A percentile compares a stretch with the other conserved stretches of the same genome.
Conservation (phyloP, 129 eudicot species). For the Dittrichia graveolens region DNA sequence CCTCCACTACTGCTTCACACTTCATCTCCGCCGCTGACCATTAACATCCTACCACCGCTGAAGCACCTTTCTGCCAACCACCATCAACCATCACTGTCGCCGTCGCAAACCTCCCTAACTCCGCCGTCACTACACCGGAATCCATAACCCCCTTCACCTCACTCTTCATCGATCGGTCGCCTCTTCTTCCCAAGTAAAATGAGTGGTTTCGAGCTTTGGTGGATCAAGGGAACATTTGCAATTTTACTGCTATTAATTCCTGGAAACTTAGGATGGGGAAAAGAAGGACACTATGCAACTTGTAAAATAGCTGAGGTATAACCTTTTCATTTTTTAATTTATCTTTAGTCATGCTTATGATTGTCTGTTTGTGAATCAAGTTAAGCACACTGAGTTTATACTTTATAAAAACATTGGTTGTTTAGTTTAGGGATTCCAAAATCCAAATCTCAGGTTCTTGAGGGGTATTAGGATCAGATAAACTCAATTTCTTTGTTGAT, state of each 20-base stretch:
- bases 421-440: background rate
- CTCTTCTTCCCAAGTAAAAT: constrained; percentile 30
- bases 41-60: too few species aligned
- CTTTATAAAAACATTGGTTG: too few species aligned
- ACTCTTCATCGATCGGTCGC: too few species aligned
- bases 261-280: constrained; percentile 72
- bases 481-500: too few species aligned
- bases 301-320: constrained; percentile 97
- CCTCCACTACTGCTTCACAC: too few species aligned
- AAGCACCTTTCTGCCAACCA: too few species aligned
- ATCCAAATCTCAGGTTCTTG: too few species aligned
- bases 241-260: constrained; percentile 45
- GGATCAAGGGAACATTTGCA: constrained; percentile 38
- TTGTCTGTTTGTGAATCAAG: background rate
- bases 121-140: too few species aligned
- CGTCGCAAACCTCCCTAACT: too few species aligned
- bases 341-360: background rate
- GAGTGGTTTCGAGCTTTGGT: constrained; percentile 38
- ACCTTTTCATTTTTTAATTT: background rate
- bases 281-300: constrained; percentile 80
- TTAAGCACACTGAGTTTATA: background rate
- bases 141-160: too few species aligned
- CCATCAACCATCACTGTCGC: too few species aligned
- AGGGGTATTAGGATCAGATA: background rate
- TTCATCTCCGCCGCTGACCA: too few species aligned